A percentile compares a stretch with the other conserved stretches of the same genome.
Conservation (phyloP, 1,284 basidiomycete genomes). For the Cutaneotrichosporon spelunceum region DNA sequence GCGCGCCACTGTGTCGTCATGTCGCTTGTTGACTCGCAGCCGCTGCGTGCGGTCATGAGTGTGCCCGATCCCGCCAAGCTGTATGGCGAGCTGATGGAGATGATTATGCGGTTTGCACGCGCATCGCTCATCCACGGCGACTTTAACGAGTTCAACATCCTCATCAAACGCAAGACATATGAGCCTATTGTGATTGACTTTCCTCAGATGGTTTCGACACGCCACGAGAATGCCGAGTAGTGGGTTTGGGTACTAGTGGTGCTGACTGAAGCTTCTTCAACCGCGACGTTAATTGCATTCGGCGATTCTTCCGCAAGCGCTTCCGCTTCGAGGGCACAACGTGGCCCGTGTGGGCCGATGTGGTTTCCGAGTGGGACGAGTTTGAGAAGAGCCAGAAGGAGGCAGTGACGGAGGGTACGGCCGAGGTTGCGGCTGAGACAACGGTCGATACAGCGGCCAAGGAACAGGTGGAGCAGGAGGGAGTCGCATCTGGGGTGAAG, state of each 20-base stretch:
- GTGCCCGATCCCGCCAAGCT: conserved; percentile 81
- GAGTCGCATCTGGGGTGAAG: conserved; percentile 27
- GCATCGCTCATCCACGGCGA: conserved; percentile 96
- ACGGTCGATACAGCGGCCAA: neutral
- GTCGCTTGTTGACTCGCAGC: conserved; percentile 92
- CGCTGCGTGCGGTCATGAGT: conserved; percentile 87
- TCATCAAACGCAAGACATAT: conserved; percentile 69
- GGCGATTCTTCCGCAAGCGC: conserved; percentile 84
- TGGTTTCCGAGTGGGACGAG: conserved; percentile 50
- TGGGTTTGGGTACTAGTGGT: conserved; percentile 53
- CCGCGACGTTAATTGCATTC: conserved; percentile 94
- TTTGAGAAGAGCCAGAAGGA: conserved; percentile 19
- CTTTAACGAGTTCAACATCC: conserved; percentile 99
- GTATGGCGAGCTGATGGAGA: conserved; percentile 89
- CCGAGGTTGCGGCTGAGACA: neutral
- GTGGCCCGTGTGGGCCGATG: conserved; percentile 77
- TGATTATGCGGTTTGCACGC: conserved; percentile 89
- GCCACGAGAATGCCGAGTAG: conserved; percentile 96
- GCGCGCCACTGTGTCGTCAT: conserved; percentile 92
- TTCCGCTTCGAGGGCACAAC: conserved; percentile 89
- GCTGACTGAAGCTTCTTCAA: conserved; percentile 80
- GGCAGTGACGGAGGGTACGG: conserved; percentile 15
- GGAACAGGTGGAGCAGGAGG: conserved; percentile 10
- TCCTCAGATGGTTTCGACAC: conserved; percentile 98
- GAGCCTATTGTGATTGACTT: conserved; percentile 96